Percentiles rank a stretch among this genome's conserved stretches.
Conservation (phyloP, 768 basidiomycete species). For the Agaricus bisporus region DNA sequence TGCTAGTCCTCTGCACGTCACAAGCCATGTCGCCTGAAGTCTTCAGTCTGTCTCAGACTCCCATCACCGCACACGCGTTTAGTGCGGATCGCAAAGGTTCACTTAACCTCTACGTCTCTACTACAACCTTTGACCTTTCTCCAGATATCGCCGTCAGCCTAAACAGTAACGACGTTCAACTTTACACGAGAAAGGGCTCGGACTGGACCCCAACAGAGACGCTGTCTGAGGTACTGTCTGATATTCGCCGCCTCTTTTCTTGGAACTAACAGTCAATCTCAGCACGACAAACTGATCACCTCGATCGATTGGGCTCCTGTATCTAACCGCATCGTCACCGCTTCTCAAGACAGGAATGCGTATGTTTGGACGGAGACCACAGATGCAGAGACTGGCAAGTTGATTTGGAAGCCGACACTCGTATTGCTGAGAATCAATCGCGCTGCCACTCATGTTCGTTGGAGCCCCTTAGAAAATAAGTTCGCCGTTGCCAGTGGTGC, state of each 20-base stretch:
- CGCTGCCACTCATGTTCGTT: constrained; percentile 90
- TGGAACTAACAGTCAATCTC: constrained; percentile 4
- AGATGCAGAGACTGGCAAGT: constrained; percentile 64
- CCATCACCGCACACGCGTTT: constrained; percentile 89
- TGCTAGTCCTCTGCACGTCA: constrained; percentile 68
- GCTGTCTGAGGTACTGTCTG: constrained; percentile 71
- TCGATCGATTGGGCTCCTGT: constrained; percentile 98
- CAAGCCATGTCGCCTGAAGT: constrained; percentile 60
- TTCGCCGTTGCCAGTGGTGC: constrained; percentile 98
- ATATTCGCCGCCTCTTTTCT: neutral
- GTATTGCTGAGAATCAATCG: constrained; percentile 93
- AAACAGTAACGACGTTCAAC: constrained; percentile 84
- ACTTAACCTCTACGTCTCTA: constrained; percentile 23
- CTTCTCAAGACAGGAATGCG: constrained; percentile 98
- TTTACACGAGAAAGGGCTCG: constrained; percentile 60
- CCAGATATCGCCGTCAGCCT: constrained; percentile 88
- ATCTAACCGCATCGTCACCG: constrained; percentile 96
- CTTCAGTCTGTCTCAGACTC: constrained; percentile 70
- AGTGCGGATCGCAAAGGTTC: constrained; percentile 80
- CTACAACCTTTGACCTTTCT: neutral
- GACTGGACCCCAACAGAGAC: constrained; percentile 72
- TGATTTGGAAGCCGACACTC: constrained; percentile 93
- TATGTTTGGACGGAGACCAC: constrained; percentile 93
- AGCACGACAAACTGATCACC: constrained; percentile 98
- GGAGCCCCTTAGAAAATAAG: constrained; percentile 98